Evolutionary conservation across 1,139 yeast species (phyloP), one percentile per base, ranked within the genome.

Genomic region (Geotrichum siamense): DNA sequence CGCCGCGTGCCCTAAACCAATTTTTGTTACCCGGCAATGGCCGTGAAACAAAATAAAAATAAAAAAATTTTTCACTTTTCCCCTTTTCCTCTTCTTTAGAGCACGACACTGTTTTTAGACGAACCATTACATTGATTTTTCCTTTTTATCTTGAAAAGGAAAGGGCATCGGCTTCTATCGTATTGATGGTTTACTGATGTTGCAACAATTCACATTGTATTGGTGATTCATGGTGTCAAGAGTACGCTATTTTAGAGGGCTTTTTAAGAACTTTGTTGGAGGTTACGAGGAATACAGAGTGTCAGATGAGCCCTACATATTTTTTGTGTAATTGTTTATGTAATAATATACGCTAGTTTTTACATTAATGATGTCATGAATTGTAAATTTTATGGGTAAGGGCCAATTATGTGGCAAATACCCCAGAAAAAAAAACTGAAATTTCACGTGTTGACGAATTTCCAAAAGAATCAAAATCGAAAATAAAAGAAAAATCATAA

Each of bases 231-330:
- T 60, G 68, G 61, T 60, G 75, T 74, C 71, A 47, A 70, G 72
- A 72, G 41, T 51, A 61, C 22, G 38, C 43, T 27, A 17, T 20
- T 50, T 45, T 39, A 10, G 43, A 58, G 61, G 67, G 61, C 62
- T 69, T 64, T 65, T 64, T 73, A 75, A 75, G 79, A 75, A 74
- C 79, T 69, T 75, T 67, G 62, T 69, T 67, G 77, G 78, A 72
- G 62, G 55, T 44, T 51, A 52, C 57, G 53, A 56, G 63, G 78
- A 73, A 61, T 64, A 69, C 62, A 59, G 76, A 69, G 79, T 75
- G 79, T 75, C 79, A 75, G 79, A 71, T 71, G 67, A 63, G 66
- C 62, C 65, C 69, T 50, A 75, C 70, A 74, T 68, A n/a, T n/a
- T n/a, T n/a, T n/a, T n/a, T n/a, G n/a, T n/a, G n/a, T n/a, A n/a